Percentiles rank a stretch among this genome's conserved stretches.
Evolutionary conservation across 2,329 filamentous ascomycete species (phyloP).

Genomic region (Cyclaneusma minus): DNA sequence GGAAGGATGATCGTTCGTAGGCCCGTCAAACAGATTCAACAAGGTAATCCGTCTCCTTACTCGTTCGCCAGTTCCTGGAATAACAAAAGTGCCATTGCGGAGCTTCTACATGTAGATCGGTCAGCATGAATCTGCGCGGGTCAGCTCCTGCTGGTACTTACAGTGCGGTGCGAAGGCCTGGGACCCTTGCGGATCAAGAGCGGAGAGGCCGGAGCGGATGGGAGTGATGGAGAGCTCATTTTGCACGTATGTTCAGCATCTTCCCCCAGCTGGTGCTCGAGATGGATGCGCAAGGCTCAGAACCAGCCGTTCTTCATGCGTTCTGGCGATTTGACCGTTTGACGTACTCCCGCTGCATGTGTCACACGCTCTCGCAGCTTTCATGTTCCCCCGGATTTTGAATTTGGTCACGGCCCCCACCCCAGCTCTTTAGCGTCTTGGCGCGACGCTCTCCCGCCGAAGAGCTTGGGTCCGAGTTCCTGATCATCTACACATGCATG

Average conservation of each 20-base stretch:
- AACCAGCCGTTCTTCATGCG: too few species aligned
- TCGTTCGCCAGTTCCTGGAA: slow-evolving; percentile 75
- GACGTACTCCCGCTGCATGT: too few species aligned
- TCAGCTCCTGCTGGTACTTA: slow-evolving; percentile 6
- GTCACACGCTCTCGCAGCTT: slow-evolving; percentile 1
- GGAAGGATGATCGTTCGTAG: slow-evolving; percentile 6
- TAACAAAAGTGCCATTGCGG: slow-evolving; percentile 73
- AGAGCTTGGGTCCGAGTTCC: slow-evolving; percentile 1
- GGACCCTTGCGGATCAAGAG: slow-evolving; percentile 8
- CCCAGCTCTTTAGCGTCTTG: slow-evolving; percentile 2
- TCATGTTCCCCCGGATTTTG: too few species aligned
- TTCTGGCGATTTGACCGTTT: too few species aligned
- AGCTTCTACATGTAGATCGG: slow-evolving; percentile 39
- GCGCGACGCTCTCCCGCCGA: slow-evolving; percentile 1
- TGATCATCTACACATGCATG: not conserved
- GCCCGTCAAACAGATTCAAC: slow-evolving; percentile 26
- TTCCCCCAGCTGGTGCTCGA: too few species aligned
- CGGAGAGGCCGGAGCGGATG: slow-evolving; percentile 13
- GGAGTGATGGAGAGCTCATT: slow-evolving; percentile 16
- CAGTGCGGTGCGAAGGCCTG: slow-evolving; percentile 11
- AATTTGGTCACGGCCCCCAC: slow-evolving; percentile 2
- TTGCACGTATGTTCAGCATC: too few species aligned
- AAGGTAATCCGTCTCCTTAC: slow-evolving; percentile 68
- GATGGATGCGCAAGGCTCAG: too few species aligned
- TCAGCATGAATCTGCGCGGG: slow-evolving; percentile 2